These are phyloP conservation scores for Phytopythium kandeliae DNA, from an alignment of 352 stramenopile species.

Conservation along the genomic window DNA sequence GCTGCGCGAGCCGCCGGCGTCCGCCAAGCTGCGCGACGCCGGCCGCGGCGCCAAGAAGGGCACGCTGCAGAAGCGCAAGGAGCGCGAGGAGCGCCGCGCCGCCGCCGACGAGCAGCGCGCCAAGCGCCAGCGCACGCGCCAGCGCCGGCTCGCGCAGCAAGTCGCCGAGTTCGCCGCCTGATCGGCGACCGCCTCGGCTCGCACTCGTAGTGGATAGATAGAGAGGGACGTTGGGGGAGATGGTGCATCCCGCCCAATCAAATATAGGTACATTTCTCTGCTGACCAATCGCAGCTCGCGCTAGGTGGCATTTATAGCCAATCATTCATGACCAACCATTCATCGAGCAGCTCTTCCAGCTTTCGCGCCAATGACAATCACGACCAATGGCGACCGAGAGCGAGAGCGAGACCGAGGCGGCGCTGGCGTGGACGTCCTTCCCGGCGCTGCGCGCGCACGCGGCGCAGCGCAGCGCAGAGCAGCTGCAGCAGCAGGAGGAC, in stretches of 20 bases:
- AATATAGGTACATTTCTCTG: not conserved
- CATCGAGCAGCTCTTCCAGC: too few relatives aligned
- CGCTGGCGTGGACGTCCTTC: slow-evolving; percentile 37
- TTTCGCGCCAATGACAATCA: too few relatives aligned
- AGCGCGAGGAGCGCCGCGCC: slow-evolving; percentile 66
- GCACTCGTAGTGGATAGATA: too few relatives aligned
- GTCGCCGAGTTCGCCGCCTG: slow-evolving; percentile 79
- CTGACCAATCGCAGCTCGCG: not conserved
- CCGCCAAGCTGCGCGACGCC: slow-evolving; percentile 69
- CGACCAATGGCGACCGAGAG: not conserved
- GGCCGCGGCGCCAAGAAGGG: slow-evolving; percentile 71
- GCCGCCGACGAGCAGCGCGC: slow-evolving; percentile 41
- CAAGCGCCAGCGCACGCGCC: slow-evolving; percentile 53
- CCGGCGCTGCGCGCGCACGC: slow-evolving; percentile 33
- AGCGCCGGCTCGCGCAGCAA: slow-evolving; percentile 64
- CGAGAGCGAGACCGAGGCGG: too few relatives aligned
- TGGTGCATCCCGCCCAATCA: not conserved
- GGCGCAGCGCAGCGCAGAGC: slow-evolving; percentile 16
- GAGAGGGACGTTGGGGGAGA: too few relatives aligned
- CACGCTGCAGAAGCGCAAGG: slow-evolving; percentile 81
- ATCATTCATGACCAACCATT: too few relatives aligned
- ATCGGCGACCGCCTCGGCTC: too few relatives aligned
- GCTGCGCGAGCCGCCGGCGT: slow-evolving; percentile 77
- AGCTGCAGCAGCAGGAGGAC: slow-evolving; percentile 20
- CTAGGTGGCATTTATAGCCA: too few relatives aligned